Base-by-base conservation (phyloP, 768 basidiomycete genomes). In the Boletellus ananas region DNA sequence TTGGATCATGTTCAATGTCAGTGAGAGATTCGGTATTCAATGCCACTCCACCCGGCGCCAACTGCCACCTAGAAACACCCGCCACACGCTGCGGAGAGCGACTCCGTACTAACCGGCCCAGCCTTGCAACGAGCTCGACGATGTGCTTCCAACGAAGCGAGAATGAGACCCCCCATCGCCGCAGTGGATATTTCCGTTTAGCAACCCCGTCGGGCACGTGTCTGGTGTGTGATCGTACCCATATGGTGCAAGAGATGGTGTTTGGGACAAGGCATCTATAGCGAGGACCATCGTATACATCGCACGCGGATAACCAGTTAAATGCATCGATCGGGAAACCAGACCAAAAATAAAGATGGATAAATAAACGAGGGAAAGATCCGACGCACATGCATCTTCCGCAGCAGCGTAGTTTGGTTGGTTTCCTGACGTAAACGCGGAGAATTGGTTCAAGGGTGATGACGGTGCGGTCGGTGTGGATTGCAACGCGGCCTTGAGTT, bases 91-190 rank as follows among this genome's bases (percentile, higher is more conserved):
- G 23, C 23, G 7, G 43, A 21, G 4, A 21, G 34, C 33, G 27
- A 49, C 18, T 43, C 27, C 47, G 44, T 7, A 29, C 42, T 55
- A 55, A 44, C 64, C 64, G 46, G 64, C 64, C 64, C 64, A 65
- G 4, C 64, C 64, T 49, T 61, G 63, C 52, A 65, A 27, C 46
- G 63, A 65, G 45, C 63, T 64, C 41, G 63, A 64, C 13, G 61
- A 58, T 11, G 42, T 52, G 39, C 54, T 58, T 48, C 55, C 54
- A 12, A 57, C 41, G 35, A 65, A 60, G 47, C 43, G 50, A 13
- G 27, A 20, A 39, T 34, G 42, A 6, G 41, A 31, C 20, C 40
- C 31, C 11, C 50, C 51, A 43, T 57, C 47, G 36, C 47, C 41
- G 34, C 42, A 40, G n/a, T 46, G 41, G 25, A 13, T 4, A 39